Conservation (phyloP, 768 basidiomycete species). For the Phaffia australis region DNA sequence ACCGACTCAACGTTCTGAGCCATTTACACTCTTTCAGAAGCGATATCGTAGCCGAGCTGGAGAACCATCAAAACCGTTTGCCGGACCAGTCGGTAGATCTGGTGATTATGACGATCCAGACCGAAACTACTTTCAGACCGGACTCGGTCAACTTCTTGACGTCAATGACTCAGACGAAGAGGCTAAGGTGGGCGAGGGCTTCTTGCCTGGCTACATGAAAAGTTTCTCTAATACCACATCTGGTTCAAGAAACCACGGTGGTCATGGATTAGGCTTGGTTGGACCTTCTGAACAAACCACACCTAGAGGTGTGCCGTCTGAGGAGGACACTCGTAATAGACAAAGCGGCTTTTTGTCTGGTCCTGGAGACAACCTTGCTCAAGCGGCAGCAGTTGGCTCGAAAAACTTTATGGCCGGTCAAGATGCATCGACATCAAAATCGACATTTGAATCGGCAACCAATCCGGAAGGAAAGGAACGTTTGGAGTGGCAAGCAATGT, state of each 20-base stretch:
- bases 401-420: neutral
- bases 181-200: constrained; percentile 1
- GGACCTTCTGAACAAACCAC: no score
- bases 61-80: no score
- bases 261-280: neutral
- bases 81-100: no score
- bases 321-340: no score
- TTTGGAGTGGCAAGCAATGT: constrained; percentile 90
- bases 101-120: constrained; percentile 18
- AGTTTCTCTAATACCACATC: neutral
- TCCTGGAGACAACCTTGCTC: no score
- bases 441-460: constrained; percentile 5
- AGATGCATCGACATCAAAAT: constrained; percentile 1
- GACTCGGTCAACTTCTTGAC: constrained; percentile 15
- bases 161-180: constrained; percentile 24
- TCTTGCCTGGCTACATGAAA: neutral
- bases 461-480: constrained; percentile 35
- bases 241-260: neutral
- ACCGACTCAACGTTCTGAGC: no score
- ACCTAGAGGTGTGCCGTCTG: no score
- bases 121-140: constrained; percentile 23
- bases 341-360: no score
- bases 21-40: no score
- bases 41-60: no score
- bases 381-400: no score